These are phyloP conservation scores for Rhizophora mangle DNA, from an alignment of 345 rosid genomes.

Conservation along the genomic window DNA sequence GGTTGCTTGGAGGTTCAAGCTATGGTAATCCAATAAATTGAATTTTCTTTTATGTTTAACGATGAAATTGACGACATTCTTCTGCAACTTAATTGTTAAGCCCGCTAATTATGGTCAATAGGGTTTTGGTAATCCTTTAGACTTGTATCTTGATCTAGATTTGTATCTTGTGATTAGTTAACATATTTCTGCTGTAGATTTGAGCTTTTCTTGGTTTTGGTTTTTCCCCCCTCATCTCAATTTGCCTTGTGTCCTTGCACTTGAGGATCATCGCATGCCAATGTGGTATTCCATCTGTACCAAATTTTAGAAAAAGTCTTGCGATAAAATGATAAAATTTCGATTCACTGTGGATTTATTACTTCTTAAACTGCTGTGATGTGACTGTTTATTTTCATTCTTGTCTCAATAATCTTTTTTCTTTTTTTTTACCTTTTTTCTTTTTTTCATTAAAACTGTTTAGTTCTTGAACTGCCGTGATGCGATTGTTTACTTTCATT, in stretches of 20 bases:
- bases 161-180: not conserved
- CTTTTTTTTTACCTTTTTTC: too few species aligned
- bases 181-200: constrained; percentile 18
- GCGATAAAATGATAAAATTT: constrained; percentile 10
- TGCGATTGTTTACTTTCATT: constrained; percentile 25
- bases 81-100: constrained; percentile 13
- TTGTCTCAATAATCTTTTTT: too few species aligned
- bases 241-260: constrained; percentile 22
- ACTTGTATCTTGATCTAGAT: constrained; percentile 10
- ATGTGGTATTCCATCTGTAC: constrained; percentile 26
- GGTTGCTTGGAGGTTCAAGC: constrained; percentile 56
- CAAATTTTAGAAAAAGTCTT: constrained; percentile 9
- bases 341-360: constrained; percentile 16
- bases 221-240: constrained; percentile 7
- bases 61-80: not conserved
- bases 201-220: constrained; percentile 19
- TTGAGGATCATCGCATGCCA: constrained; percentile 16
- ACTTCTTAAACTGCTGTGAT: constrained; percentile 4
- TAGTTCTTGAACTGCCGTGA: constrained; percentile 7
- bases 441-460: not conserved
- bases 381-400: too few species aligned
- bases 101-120: constrained; percentile 31
- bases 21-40: constrained; percentile 66
- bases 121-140: constrained; percentile 30
- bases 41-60: constrained; percentile 10